Percentiles rank a stretch among this genome's conserved stretches.
These are phyloP conservation scores for Colletotrichum camelliae DNA, from an alignment of 2,329 filamentous ascomycete species.

Conservation along the genomic window DNA sequence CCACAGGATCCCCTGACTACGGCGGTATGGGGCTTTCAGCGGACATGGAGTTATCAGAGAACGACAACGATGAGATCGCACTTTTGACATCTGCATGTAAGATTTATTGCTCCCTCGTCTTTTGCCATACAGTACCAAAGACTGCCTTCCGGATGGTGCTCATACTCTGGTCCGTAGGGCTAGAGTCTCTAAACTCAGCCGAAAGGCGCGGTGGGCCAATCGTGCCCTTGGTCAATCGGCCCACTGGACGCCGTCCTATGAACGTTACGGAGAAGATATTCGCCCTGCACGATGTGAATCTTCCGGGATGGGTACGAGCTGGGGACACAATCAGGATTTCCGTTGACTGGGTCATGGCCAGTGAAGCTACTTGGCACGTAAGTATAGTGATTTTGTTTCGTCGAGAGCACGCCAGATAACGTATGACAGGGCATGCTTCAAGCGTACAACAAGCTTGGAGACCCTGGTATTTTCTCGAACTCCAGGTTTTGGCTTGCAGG, in stretches of 20 bases:
- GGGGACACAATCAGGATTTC: constrained; percentile 46
- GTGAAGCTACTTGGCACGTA: constrained; percentile 45
- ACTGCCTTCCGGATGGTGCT: not conserved
- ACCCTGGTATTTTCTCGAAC: constrained; percentile 6
- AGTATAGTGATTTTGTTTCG: constrained; percentile 20
- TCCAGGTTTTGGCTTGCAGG: constrained; percentile 49
- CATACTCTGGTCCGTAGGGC: not conserved
- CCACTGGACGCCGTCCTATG: constrained; percentile 34
- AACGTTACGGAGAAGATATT: constrained; percentile 51
- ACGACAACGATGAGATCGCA: not conserved
- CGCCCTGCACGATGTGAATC: constrained; percentile 40
- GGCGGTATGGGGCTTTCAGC: constrained; percentile 4
- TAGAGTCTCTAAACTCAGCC: constrained; percentile 1
- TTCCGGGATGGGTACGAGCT: constrained; percentile 35
- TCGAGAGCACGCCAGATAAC: constrained; percentile 9
- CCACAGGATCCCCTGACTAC: not conserved
- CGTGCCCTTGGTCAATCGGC: not conserved
- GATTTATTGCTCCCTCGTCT: not conserved
- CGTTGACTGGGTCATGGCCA: constrained; percentile 52
- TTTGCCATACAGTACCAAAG: not conserved
- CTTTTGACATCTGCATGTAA: constrained; percentile 1
- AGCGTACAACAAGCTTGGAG: constrained; percentile 9
- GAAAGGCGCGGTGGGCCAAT: not conserved
- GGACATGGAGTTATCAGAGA: not conserved
- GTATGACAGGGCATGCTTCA: constrained; percentile 6